Evolutionary conservation across 2,329 filamentous ascomycete species (phyloP).

Genomic region (Microdochium nivale): DNA sequence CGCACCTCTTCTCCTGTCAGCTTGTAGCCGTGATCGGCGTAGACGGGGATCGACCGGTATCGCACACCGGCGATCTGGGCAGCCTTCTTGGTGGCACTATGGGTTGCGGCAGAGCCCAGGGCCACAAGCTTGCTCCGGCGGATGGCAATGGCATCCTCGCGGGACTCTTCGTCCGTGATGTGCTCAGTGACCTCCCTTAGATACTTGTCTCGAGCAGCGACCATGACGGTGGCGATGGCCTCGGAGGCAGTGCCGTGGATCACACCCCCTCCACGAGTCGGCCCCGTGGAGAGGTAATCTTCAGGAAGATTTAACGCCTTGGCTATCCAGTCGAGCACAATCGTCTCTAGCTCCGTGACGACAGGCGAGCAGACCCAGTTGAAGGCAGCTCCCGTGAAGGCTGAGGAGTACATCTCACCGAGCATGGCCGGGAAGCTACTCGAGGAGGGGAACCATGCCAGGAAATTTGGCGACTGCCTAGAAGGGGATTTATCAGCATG

Average conservation of each 20-base stretch:
- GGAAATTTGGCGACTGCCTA: constrained; percentile 82
- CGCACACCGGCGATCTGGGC: constrained; percentile 81
- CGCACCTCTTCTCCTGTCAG: constrained; percentile 59
- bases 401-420: constrained; percentile 84
- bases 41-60: constrained; percentile 60
- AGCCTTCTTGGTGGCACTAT: constrained; percentile 81
- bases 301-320: constrained; percentile 64
- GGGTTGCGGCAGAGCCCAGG: constrained; percentile 68
- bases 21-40: constrained; percentile 54
- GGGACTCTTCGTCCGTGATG: constrained; percentile 41
- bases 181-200: constrained; percentile 50
- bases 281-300: constrained; percentile 63
- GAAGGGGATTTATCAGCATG: neutral
- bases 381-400: constrained; percentile 85
- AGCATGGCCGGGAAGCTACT: constrained; percentile 79
- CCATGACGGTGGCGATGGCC: constrained; percentile 76
- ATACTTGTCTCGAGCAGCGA: constrained; percentile 77
- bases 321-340: constrained; percentile 88
- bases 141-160: constrained; percentile 61
- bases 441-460: constrained; percentile 87
- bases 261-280: constrained; percentile 74
- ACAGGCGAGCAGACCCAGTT: constrained; percentile 95
- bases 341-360: constrained; percentile 86
- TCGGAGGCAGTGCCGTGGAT: constrained; percentile 89
- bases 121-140: constrained; percentile 68